Conservation (phyloP, 2,329 filamentous ascomycete genomes). For the Pseudogymnoascus sp. region DNA sequence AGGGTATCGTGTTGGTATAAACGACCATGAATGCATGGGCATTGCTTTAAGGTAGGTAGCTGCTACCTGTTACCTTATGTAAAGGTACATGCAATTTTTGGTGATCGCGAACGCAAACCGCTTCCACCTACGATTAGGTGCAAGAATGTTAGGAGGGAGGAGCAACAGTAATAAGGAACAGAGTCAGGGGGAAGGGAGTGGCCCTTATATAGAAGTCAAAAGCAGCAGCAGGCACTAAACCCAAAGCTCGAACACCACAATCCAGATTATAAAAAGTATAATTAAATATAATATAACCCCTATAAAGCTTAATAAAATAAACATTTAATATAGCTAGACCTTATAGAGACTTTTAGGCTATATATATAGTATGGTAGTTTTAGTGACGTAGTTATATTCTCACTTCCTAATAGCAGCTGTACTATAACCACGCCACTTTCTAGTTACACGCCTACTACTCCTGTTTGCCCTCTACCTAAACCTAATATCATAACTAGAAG, state of each 20-base stretch:
- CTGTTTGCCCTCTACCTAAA: neutral
- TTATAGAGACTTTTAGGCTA: too few species aligned
- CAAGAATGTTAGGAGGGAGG: neutral
- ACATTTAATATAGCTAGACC: too few species aligned
- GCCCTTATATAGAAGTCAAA: neutral
- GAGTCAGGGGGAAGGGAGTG: neutral
- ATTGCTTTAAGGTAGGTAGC: too few species aligned
- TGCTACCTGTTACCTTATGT: too few species aligned
- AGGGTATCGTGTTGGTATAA: too few species aligned
- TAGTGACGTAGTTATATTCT: neutral
- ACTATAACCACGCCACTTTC: neutral
- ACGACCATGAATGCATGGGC: too few species aligned
- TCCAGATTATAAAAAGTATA: neutral
- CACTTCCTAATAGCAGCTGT: neutral
- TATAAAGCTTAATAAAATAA: too few species aligned
- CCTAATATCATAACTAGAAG: neutral
- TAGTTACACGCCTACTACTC: neutral
- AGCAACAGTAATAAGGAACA: neutral
- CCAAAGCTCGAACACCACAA: neutral
- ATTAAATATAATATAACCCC: too few species aligned
- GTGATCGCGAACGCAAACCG: too few species aligned
- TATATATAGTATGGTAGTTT: too few species aligned
- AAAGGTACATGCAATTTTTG: too few species aligned
- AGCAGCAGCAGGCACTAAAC: neutral
- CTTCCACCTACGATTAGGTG: neutral